Percentiles rank a stretch among this genome's conserved stretches.
These are phyloP conservation scores for Chalaropsis thielavioides DNA, from an alignment of 2,329 filamentous ascomycete genomes.

Conservation along the genomic window DNA sequence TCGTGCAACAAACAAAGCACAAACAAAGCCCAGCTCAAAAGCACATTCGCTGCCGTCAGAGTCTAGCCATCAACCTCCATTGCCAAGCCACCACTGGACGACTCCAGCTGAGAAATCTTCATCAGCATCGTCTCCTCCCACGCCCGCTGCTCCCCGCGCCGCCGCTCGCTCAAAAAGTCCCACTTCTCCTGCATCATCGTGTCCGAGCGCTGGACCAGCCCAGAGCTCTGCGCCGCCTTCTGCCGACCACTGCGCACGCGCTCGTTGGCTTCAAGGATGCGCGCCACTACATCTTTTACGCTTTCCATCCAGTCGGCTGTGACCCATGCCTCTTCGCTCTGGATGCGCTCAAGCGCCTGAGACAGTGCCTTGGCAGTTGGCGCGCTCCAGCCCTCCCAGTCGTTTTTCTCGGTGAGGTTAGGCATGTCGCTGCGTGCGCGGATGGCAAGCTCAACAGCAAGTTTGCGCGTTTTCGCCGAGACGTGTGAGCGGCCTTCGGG, in stretches of 20 bases:
- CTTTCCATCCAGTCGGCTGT: conserved; percentile 48
- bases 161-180: conserved; percentile 53
- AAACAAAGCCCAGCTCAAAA: background rate
- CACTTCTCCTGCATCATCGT: conserved; percentile 66
- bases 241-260: conserved; percentile 25
- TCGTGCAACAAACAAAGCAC: background rate
- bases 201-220: conserved; percentile 37
- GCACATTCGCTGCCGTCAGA: background rate
- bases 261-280: conserved; percentile 20
- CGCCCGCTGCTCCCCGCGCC: conserved; percentile 41
- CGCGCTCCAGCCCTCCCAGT: conserved; percentile 38
- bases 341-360: conserved; percentile 31
- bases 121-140: conserved; percentile 40
- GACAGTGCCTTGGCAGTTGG: conserved; percentile 38
- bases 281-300: conserved; percentile 38
- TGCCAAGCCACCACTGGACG: conserved; percentile 19
- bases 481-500: conserved; percentile 24
- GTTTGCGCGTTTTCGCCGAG: conserved; percentile 25
- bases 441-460: conserved; percentile 31
- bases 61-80: conserved; percentile 27
- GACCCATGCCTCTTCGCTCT: conserved; percentile 36
- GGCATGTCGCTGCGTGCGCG: conserved; percentile 30
- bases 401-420: conserved; percentile 32
- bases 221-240: conserved; percentile 22
- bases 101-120: conserved; percentile 35